Evolutionary conservation across 176 grass and related monocot species (phyloP).

Genomic region (Saccharum spontaneum): DNA sequence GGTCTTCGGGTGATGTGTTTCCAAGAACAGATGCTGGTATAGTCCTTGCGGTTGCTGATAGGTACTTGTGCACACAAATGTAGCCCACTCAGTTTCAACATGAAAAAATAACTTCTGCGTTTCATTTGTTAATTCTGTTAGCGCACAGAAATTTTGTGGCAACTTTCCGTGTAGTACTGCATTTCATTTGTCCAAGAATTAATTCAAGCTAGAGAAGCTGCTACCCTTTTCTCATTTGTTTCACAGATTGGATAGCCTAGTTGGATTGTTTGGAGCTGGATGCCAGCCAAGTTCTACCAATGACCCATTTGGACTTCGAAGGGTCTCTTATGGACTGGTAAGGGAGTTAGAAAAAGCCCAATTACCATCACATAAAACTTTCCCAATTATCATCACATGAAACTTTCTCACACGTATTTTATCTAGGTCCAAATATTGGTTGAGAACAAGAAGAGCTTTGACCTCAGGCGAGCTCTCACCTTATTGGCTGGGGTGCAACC

Average conservation of each 20-base stretch:
- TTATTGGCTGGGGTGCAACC: slow-evolving; percentile 71
- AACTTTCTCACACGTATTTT: slow-evolving; percentile 39
- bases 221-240: slow-evolving; percentile 13
- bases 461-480: slow-evolving; percentile 65
- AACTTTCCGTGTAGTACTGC: neutral
- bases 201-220: neutral
- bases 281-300: slow-evolving; percentile 94
- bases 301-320: slow-evolving; percentile 89
- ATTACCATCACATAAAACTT: slow-evolving; percentile 1
- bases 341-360: slow-evolving; percentile 29
- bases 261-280: slow-evolving; percentile 97
- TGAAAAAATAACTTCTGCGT: neutral
- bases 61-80: slow-evolving; percentile 33
- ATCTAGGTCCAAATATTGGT: slow-evolving; percentile 86
- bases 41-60: slow-evolving; percentile 81
- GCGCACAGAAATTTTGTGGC: neutral
- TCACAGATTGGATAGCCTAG: slow-evolving; percentile 87
- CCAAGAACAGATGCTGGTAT: slow-evolving; percentile 92
- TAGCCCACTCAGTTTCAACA: neutral
- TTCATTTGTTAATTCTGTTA: neutral
- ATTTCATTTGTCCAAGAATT: slow-evolving; percentile 8
- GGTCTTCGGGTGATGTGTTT: slow-evolving; percentile 81
- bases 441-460: slow-evolving; percentile 90
- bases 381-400: neutral
- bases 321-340: slow-evolving; percentile 90